phyloP scores from a whole-genome alignment of 768 basidiomycete species.

The Boletus edulis region DNA sequence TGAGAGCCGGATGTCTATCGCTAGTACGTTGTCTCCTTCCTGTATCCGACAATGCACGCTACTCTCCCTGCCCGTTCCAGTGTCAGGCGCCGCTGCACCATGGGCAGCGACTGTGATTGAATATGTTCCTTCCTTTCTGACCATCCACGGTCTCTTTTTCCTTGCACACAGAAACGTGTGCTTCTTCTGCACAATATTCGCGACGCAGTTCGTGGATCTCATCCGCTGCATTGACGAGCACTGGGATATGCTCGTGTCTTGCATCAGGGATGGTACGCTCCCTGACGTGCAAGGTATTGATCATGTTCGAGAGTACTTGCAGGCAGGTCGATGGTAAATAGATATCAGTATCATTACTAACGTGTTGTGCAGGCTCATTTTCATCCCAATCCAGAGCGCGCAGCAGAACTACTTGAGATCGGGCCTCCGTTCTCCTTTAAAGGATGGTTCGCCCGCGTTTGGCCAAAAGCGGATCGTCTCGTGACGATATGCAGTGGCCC shows the following conservation, averaged over 20 bases:
- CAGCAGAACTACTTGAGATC: conserved; percentile 16
- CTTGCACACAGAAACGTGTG: conserved; percentile 5
- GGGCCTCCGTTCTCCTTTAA: conserved; percentile 8
- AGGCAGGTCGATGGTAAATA: background rate
- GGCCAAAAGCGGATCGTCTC: conserved; percentile 8
- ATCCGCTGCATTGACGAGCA: conserved; percentile 15
- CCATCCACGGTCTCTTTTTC: conserved; percentile 24
- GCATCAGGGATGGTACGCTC: conserved; percentile 12
- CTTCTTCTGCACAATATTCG: background rate
- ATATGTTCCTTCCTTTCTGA: conserved; percentile 14
- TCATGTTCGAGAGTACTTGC: conserved; percentile 11
- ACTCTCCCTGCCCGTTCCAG: background rate
- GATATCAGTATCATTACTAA: background rate
- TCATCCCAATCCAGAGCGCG: conserved; percentile 13
- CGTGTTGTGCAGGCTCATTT: conserved; percentile 5
- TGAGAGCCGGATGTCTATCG: conserved; percentile 1
- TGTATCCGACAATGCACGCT: background rate
- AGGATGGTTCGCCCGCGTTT: conserved; percentile 18
- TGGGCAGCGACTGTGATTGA: conserved; percentile 14
- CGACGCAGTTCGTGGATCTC: conserved; percentile 8
- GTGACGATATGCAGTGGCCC: conserved; percentile 8
- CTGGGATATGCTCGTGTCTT: conserved; percentile 16
- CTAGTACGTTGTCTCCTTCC: background rate
- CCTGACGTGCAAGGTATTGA: conserved; percentile 14
- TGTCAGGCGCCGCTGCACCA: conserved; percentile 10